Evolutionary conservation across 768 basidiomycete genomes (phyloP).

Genomic region (Clitopilus hobsonii): DNA sequence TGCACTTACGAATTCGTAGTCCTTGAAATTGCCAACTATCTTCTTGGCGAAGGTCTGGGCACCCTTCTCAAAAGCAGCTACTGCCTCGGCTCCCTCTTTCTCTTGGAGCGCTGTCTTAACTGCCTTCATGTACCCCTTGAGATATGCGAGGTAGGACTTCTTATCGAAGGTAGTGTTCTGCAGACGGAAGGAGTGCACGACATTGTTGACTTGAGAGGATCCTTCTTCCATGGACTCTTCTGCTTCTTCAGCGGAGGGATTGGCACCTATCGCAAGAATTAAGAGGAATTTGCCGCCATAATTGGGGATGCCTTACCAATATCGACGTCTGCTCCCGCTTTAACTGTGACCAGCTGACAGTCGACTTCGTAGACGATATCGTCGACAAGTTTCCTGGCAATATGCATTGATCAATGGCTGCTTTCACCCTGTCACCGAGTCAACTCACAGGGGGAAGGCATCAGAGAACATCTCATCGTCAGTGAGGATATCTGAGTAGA

Average conservation of each 20-base stretch:
- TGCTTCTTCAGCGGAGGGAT: conserved; percentile 86
- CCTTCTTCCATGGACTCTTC: conserved; percentile 82
- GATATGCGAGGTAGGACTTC: conserved; percentile 73
- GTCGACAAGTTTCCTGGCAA: conserved; percentile 67
- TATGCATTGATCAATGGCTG: conserved; percentile 5
- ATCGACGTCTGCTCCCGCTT: conserved; percentile 76
- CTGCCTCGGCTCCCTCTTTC: conserved; percentile 52
- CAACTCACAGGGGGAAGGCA: conserved; percentile 78
- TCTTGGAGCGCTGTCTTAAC: conserved; percentile 64
- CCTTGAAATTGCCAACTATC: conserved; percentile 83
- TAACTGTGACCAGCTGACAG: conserved; percentile 64
- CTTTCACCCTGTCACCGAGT: not conserved
- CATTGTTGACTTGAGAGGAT: conserved; percentile 76
- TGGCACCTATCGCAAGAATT: conserved; percentile 57
- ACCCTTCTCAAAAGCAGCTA: conserved; percentile 76
- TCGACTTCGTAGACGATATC: conserved; percentile 85
- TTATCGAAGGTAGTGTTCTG: conserved; percentile 82
- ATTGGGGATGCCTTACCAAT: conserved; percentile 63
- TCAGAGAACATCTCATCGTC: conserved; percentile 93
- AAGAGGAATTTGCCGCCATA: not conserved
- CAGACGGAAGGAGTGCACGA: conserved; percentile 90
- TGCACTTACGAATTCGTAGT: conserved; percentile 82
- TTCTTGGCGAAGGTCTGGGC: conserved; percentile 83
- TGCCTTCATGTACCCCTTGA: conserved; percentile 97
- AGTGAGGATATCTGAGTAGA: conserved; percentile 69